phyloP scores from a whole-genome alignment of 257 asterid species.

The Solanum peruvianum region DNA sequence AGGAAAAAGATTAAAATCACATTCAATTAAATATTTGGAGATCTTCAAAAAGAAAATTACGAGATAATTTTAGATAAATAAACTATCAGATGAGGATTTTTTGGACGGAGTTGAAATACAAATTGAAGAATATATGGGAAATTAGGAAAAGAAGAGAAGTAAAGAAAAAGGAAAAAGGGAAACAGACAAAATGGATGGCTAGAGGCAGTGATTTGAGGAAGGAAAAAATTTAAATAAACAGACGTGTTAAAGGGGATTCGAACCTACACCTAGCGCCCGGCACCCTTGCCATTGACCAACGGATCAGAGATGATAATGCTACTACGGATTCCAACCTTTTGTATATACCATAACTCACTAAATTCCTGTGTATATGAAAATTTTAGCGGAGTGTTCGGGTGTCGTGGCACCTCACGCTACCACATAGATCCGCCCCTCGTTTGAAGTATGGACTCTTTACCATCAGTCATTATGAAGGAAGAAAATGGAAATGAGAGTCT shows the following conservation, averaged over 20 bases:
- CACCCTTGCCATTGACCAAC: neutral
- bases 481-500: neutral
- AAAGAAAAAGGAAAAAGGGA: neutral
- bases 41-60: neutral
- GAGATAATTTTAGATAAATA: neutral
- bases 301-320: neutral
- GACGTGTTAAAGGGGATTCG: neutral
- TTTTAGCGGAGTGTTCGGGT: neutral
- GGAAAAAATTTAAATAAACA: neutral
- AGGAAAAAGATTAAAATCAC: neutral
- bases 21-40: neutral
- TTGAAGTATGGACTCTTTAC: neutral
- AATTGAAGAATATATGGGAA: neutral
- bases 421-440: neutral
- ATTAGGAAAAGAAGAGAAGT: neutral
- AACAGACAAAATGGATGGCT: neutral
- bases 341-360: neutral
- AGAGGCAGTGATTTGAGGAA: neutral
- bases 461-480: neutral
- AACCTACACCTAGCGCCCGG: neutral
- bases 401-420: neutral
- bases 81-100: neutral
- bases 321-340: neutral
- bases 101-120: neutral
- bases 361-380: neutral